Evolutionary conservation across 139 green algal species (phyloP), one percentile per base, ranked within the genome.

Genomic region (Axilococcus clingmanii): DNA sequence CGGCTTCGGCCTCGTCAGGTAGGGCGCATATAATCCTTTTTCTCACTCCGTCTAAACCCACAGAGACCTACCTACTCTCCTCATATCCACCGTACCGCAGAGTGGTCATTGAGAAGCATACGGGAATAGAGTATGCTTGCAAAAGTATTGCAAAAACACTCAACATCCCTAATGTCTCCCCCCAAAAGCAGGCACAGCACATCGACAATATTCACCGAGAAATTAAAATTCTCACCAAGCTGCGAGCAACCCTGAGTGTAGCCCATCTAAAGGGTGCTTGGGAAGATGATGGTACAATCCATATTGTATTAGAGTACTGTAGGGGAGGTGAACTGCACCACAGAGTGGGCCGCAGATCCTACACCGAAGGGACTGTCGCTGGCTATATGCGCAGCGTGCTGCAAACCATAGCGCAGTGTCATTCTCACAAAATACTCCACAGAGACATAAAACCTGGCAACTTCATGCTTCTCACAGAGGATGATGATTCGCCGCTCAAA

Each of bases 301-400:
- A 94, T 69, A 81, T 94, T 57, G 58, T 95, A n/a, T 88, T 91
- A 80, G 83, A 94, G 76, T 65, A 58, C 12, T 94, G 85, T 70
- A 48, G 52, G 16, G 86, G 86, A 2, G 86, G 86, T 0, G 86
- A 93, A 68, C 74, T 95, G 30, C 50, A 80, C 41, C 75, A 86
- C 57, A 43, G 54, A 7, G 78, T 93, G 34, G 79, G 76, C 15
- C 54, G 60, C 14, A 53, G 57, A 4, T 68, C 79, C 42, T 95
- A 92, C 71, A 83, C 65, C 11, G 86, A 94, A 57, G 45, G 59
- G 15, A 90, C 75, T 58, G 86, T 93, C 36, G 55, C 63, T 5
- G 31, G 20, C 3, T 51, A 76, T 43, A 76, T 81, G 59, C 51
- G 65, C n/a, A 46, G 60, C 19, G 53, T 77, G 30, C 51, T 80